Evolutionary conservation across 2,329 filamentous ascomycete species (phyloP).

Genomic region (Boeremia exigua): DNA sequence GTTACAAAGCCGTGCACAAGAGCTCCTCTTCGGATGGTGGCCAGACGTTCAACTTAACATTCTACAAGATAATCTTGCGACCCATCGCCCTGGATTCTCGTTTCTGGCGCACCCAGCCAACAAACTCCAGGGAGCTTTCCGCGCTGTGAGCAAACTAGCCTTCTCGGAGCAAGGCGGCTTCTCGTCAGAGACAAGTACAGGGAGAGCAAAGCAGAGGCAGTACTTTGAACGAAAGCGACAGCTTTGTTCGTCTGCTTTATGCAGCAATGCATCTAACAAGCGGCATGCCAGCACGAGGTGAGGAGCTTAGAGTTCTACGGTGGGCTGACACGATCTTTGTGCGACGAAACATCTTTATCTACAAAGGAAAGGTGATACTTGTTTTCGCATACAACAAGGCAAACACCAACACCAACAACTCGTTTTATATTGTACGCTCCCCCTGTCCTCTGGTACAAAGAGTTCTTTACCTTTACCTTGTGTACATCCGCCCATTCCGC

Average conservation of each 20-base stretch:
- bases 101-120: conserved; percentile 11
- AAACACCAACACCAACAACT: conserved; percentile 11
- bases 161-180: conserved; percentile 9
- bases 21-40: conserved; percentile 12
- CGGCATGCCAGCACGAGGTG: conserved; percentile 10
- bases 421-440: neutral
- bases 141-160: conserved; percentile 2
- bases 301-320: conserved; percentile 7
- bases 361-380: conserved; percentile 13
- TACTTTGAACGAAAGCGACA: conserved; percentile 3
- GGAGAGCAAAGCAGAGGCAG: neutral
- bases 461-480: conserved; percentile 6
- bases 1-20: conserved; percentile 4
- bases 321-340: conserved; percentile 9
- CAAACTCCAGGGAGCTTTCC: conserved; percentile 7
- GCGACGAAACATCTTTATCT: conserved; percentile 12
- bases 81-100: conserved; percentile 6
- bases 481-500: conserved; percentile 8
- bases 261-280: conserved; percentile 5
- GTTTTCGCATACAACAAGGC: conserved; percentile 16
- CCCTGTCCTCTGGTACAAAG: conserved; percentile 4
- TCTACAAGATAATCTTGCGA: conserved; percentile 12
- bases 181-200: conserved; percentile 10
- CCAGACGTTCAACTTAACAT: neutral
- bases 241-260: conserved; percentile 2